Evolutionary conservation across 2,329 filamentous ascomycete species (phyloP), one percentile per base, ranked within the genome.

Genomic region (Albophoma yamanashiensis): DNA sequence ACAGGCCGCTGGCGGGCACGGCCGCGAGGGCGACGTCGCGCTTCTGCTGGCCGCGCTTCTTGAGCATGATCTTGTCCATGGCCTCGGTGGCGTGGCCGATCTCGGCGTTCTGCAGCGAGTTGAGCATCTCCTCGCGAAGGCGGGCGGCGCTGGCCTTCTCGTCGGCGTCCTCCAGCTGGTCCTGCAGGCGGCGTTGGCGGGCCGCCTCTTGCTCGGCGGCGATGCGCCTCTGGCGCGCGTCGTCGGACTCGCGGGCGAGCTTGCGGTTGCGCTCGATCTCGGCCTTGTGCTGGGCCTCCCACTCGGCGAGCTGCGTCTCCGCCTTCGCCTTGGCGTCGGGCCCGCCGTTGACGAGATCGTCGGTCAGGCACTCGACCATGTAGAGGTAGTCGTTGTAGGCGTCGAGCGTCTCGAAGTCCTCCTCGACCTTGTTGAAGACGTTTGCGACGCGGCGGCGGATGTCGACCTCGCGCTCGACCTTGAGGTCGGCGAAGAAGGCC

Each of bases 301-400:
- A 97, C 62, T 82, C 68, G 53, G 73, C 64, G 17, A 82, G 75
- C 61, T 77, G 69, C 31, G 68, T 65, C 64, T 82, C 83, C 45
- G 78, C 78, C 14, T 70, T 70, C 38, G 69, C 69, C 59, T 76
- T 83, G n/a, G 86, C 84, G 0, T 87, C 80, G 61, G 92, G 86
- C 52, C 78, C 81, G 50, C 87, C 86, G 64, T 86, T 81, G 58
- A 97, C 88, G 12, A 99, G 81, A 70, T 97, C 93, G 75, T 92
- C 92, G 1, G 92, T 92, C 63, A 97, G 83, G 65, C 89, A 86
- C 77, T 99, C 94, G 45, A 96, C 91, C 69, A 90, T 87, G 74
- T 97, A 91, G 15, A 99, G 85, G 76, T 97, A 97, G 73, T 97
- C 88, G 75, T 99, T 97, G 79, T 88, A 99, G 70, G 87, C 89